A percentile compares a stretch with the other conserved stretches of the same genome.
phyloP scores from a whole-genome alignment of 306 rosid genomes.

The Mimosa bimucronata region DNA sequence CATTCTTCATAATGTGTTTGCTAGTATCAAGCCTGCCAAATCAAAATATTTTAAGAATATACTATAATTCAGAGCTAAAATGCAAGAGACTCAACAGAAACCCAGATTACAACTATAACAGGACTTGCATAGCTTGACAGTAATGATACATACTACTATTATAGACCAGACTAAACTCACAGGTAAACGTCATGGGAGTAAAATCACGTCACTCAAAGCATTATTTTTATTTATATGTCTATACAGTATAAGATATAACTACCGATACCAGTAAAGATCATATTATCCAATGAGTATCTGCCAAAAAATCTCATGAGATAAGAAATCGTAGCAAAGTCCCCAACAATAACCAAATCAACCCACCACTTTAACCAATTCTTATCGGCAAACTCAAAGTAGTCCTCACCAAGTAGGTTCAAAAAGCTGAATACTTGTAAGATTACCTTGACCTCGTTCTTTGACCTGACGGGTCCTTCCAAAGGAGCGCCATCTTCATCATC shows the following conservation, averaged over 20 bases:
- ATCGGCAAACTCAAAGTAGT: neutral
- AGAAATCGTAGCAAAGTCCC: neutral
- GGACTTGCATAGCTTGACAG: neutral
- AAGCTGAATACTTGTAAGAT: neutral
- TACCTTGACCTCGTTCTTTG: constrained; percentile 86
- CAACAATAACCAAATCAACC: neutral
- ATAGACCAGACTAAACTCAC: too few species aligned
- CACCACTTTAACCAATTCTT: neutral
- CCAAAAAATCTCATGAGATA: neutral
- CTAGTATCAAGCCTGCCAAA: constrained; percentile 2
- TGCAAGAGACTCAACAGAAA: constrained; percentile 3
- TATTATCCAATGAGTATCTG: neutral
- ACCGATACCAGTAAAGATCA: neutral
- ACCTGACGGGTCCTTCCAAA: constrained; percentile 58
- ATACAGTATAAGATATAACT: neutral
- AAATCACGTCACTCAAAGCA: constrained; percentile 6
- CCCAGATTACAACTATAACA: neutral
- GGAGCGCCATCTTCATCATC: neutral
- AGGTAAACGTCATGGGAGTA: neutral
- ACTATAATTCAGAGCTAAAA: neutral
- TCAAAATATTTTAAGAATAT: neutral
- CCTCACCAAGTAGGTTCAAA: neutral
- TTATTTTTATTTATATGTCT: constrained; percentile 16
- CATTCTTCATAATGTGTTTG: neutral
- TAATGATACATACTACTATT: constrained; percentile 5